Evolutionary conservation across 225 moss, liverwort and hornwort genomes (phyloP).

Genomic region (Sphagnum tenellum): DNA sequence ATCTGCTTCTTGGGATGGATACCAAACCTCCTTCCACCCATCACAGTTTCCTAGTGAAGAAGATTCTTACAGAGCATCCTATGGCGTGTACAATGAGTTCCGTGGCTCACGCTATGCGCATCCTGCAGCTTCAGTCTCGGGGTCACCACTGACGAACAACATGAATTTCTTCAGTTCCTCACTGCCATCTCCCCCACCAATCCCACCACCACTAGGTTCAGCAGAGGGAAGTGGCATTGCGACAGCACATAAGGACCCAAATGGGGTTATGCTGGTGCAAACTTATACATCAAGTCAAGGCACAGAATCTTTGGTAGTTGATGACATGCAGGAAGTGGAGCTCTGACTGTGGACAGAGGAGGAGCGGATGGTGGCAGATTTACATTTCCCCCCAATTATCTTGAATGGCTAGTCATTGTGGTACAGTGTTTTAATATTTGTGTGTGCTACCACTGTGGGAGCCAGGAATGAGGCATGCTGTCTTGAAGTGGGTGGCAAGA

Average conservation of each 20-base stretch:
- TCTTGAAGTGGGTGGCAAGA: too few species aligned
- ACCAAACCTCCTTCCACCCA: constrained; percentile 67
- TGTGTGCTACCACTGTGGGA: too few species aligned
- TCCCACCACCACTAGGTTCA: constrained; percentile 5
- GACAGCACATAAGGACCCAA: constrained; percentile 30
- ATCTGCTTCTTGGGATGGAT: constrained; percentile 95
- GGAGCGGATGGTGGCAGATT: too few species aligned
- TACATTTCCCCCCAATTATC: too few species aligned
- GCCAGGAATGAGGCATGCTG: too few species aligned
- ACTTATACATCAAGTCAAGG: constrained; percentile 34
- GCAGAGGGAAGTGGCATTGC: constrained; percentile 3
- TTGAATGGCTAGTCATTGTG: too few species aligned
- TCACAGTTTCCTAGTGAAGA: constrained; percentile 33
- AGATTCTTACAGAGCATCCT: constrained; percentile 5
- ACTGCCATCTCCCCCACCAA: constrained; percentile 36
- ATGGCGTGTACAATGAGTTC: constrained; percentile 42
- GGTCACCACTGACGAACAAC: constrained; percentile 13
- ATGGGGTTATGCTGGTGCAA: constrained; percentile 31
- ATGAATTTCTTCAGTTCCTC: constrained; percentile 25
- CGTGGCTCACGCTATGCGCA: constrained; percentile 4
- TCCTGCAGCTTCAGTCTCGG: constrained; percentile 1
- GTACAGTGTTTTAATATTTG: too few species aligned
- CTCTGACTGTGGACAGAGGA: constrained; percentile 17
- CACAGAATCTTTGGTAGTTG: constrained; percentile 58
- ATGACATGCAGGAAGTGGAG: constrained; percentile 98